Percentiles rank a stretch among this genome's conserved stretches.
These are phyloP conservation scores for Thermomucor indicae-seudaticae DNA, from an alignment of 371 early-diverging fungal genomes.

Conservation along the genomic window DNA sequence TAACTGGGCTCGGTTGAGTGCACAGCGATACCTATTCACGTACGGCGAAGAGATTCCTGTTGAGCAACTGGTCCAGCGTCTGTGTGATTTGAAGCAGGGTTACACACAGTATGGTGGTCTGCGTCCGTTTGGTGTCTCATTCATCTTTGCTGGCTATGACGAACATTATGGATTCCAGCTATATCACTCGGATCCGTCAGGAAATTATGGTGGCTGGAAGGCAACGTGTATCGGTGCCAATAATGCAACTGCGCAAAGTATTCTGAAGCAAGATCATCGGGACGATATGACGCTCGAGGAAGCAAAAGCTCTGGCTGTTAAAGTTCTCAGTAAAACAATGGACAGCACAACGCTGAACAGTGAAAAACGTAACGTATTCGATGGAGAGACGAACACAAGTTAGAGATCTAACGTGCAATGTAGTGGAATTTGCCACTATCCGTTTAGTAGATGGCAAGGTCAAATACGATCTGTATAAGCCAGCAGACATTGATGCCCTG, in stretches of 20 bases:
- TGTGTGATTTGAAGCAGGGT: conserved; percentile 97
- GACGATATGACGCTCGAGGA: conserved; percentile 84
- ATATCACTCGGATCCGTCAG: conserved; percentile 98
- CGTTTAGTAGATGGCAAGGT: conserved; percentile 46
- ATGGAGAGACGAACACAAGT: not conserved
- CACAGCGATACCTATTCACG: conserved; percentile 85
- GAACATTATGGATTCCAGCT: conserved; percentile 90
- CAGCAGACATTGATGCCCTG: conserved; percentile 74
- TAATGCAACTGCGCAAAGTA: conserved; percentile 84
- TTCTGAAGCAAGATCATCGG: conserved; percentile 95
- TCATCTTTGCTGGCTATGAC: conserved; percentile 97
- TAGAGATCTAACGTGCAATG: not conserved
- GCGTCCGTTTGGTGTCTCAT: conserved; percentile 99
- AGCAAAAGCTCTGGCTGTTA: conserved; percentile 85
- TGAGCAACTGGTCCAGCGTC: conserved; percentile 90
- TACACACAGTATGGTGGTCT: conserved; percentile 99
- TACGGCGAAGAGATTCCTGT: conserved; percentile 91
- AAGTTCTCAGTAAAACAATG: conserved; percentile 94
- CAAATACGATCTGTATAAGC: conserved; percentile 64
- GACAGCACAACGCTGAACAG: conserved; percentile 85
- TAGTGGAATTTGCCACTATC: conserved; percentile 84
- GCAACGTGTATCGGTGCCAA: conserved; percentile 98
- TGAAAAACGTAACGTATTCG: conserved; percentile 76
- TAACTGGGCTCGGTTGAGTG: conserved; percentile 83
- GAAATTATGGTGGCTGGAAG: conserved; percentile 99